Evolutionary conservation across 2,329 filamentous ascomycete species (phyloP).

Genomic region (Chalaropsis ovoidea): DNA sequence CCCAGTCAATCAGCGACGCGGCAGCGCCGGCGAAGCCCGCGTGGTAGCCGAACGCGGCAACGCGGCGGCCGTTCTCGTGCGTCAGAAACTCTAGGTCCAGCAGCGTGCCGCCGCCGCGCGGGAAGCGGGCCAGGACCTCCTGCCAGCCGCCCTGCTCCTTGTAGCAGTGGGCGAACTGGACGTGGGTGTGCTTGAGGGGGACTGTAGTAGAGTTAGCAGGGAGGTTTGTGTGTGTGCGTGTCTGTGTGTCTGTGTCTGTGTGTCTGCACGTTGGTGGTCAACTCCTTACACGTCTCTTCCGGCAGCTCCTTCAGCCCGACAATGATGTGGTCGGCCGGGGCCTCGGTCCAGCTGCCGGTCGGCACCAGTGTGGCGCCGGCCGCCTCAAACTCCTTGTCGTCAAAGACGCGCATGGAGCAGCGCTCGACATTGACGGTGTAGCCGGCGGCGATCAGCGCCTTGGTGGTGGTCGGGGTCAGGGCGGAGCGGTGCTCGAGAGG

Average conservation of each 20-base stretch:
- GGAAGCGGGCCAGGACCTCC: constrained; percentile 66
- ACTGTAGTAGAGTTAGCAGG: constrained; percentile 30
- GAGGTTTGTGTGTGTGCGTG: neutral
- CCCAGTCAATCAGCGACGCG: constrained; percentile 69
- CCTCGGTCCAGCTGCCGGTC: constrained; percentile 57
- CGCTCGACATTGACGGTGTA: constrained; percentile 59
- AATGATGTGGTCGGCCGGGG: constrained; percentile 58
- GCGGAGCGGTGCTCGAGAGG: constrained; percentile 45
- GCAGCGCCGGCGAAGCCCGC: constrained; percentile 69
- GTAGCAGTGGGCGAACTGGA: constrained; percentile 65
- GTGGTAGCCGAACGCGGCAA: constrained; percentile 63
- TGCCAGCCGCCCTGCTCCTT: constrained; percentile 73
- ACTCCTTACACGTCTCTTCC: constrained; percentile 51
- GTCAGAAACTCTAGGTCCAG: constrained; percentile 81
- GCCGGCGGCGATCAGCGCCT: constrained; percentile 52
- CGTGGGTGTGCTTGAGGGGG: constrained; percentile 61
- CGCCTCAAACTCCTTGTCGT: constrained; percentile 49
- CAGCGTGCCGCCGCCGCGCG: constrained; percentile 63
- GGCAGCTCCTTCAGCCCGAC: constrained; percentile 70
- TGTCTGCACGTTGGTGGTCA: too few species aligned
- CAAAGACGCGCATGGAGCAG: constrained; percentile 53
- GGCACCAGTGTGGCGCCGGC: constrained; percentile 56
- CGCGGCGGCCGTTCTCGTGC: constrained; percentile 56
- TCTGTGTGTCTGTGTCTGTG: too few species aligned
- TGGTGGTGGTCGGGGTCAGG: constrained; percentile 34